These are phyloP conservation scores for Penicillium sp. DNA, from an alignment of 2,329 filamentous ascomycete genomes.

Conservation along the genomic window DNA sequence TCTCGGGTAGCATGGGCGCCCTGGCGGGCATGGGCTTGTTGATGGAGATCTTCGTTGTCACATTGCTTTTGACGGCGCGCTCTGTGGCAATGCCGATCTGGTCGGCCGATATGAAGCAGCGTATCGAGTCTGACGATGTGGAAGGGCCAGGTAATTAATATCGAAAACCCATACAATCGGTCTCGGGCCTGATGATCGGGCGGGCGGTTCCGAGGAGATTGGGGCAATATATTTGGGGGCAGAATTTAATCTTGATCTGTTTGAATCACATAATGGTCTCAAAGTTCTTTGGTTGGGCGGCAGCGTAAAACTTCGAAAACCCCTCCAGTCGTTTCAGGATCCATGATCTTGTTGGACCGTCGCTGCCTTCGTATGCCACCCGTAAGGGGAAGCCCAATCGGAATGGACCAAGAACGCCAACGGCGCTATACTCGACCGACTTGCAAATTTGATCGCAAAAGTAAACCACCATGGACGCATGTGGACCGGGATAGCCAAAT, in stretches of 20 bases:
- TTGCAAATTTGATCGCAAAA: constrained; percentile 32
- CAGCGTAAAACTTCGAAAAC: constrained; percentile 27
- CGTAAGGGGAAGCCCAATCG: constrained; percentile 28
- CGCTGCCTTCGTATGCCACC: constrained; percentile 27
- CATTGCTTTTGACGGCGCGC: constrained; percentile 20
- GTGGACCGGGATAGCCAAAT: constrained; percentile 23
- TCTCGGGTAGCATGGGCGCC: constrained; percentile 14
- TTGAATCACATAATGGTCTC: constrained; percentile 3
- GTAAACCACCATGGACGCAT: constrained; percentile 22
- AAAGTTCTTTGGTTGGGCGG: constrained; percentile 21
- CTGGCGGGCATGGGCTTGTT: constrained; percentile 25
- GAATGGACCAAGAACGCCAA: constrained; percentile 27
- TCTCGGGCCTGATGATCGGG: background rate
- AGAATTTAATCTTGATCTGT: background rate
- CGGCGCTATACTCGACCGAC: constrained; percentile 28
- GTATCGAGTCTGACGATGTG: constrained; percentile 1
- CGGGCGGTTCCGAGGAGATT: background rate
- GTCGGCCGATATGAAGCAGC: background rate
- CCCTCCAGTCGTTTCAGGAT: constrained; percentile 21
- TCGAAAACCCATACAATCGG: too few relatives aligned
- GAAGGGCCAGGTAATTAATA: constrained; percentile 6
- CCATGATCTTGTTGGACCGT: constrained; percentile 24
- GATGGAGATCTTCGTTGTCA: constrained; percentile 26
- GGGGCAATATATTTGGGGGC: background rate
- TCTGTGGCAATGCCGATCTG: constrained; percentile 23